Conservation (phyloP, 805 yeast genomes). For the Cyberlindnera saturnus region DNA sequence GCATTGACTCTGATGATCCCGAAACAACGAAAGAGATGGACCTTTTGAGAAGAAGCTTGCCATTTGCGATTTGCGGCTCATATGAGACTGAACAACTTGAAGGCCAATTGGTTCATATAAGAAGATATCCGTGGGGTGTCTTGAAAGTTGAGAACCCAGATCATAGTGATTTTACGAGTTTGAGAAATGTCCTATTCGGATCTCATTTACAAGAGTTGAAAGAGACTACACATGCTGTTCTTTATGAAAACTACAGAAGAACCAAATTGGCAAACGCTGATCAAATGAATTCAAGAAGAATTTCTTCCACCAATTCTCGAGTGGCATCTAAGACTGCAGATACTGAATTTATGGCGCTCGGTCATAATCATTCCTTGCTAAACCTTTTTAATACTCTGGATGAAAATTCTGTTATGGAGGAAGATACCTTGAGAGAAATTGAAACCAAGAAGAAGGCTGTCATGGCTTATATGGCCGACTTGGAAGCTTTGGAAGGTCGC, state of each 20-base stretch:
- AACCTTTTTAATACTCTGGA: background rate
- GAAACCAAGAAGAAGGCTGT: slow-evolving; percentile 14
- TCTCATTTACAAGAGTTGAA: slow-evolving; percentile 80
- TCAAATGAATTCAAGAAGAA: background rate
- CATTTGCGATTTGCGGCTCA: slow-evolving; percentile 65
- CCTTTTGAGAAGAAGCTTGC: slow-evolving; percentile 41
- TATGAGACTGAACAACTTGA: slow-evolving; percentile 29
- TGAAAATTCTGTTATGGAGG: background rate
- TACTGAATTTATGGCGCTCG: background rate
- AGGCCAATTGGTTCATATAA: slow-evolving; percentile 36
- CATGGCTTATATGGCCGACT: slow-evolving; percentile 14
- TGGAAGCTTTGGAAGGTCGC: slow-evolving; percentile 13
- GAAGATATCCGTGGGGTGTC: slow-evolving; percentile 67
- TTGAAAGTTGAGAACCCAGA: slow-evolving; percentile 50
- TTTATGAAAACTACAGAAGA: slow-evolving; percentile 79
- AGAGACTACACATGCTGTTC: slow-evolving; percentile 67
- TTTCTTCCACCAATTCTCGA: slow-evolving; percentile 21
- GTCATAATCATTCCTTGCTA: background rate
- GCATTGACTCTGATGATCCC: slow-evolving; percentile 25
- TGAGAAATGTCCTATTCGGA: slow-evolving; percentile 67
- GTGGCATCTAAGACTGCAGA: background rate
- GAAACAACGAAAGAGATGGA: slow-evolving; percentile 22
- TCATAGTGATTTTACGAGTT: slow-evolving; percentile 61
- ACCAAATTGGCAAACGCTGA: slow-evolving; percentile 42
- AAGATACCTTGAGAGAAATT: slow-evolving; percentile 14